A percentile compares a stretch with the other conserved stretches of the same genome.
These are phyloP conservation scores for Sporobolomyces phaffii DNA, from an alignment of 768 basidiomycete species.

Conservation along the genomic window DNA sequence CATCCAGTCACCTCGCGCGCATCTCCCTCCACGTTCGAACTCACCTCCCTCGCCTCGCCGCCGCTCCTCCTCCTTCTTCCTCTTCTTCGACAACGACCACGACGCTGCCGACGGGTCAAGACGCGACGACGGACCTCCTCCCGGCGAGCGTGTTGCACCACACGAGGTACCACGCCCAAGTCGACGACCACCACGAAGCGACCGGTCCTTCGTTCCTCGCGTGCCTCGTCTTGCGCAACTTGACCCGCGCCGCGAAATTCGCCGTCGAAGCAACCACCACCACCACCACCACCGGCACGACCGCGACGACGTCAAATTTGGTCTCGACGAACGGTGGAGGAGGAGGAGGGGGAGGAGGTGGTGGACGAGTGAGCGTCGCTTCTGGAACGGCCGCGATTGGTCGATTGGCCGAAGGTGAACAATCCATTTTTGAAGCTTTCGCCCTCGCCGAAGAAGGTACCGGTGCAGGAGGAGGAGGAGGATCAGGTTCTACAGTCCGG, in stretches of 20 bases:
- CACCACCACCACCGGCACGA: not conserved
- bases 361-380: conserved; percentile 13
- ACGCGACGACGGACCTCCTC: not conserved
- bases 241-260: conserved; percentile 27
- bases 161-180: conserved; percentile 31
- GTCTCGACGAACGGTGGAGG: not conserved
- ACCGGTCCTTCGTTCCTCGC: conserved; percentile 15
- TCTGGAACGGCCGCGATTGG: conserved; percentile 20
- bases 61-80: not conserved
- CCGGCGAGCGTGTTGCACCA: not conserved
- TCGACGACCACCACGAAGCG: conserved; percentile 4
- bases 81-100: not conserved
- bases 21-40: conserved; percentile 29
- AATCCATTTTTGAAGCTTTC: conserved; percentile 35
- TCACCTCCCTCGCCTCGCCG: conserved; percentile 18
- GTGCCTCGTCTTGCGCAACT: conserved; percentile 35
- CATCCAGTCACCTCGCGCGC: conserved; percentile 7
- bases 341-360: not conserved
- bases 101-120: not conserved
- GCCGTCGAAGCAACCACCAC: conserved; percentile 7
- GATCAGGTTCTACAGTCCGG: no score
- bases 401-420: conserved; percentile 23
- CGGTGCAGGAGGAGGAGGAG: not conserved
- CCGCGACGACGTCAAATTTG: not conserved
- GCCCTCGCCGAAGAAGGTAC: conserved; percentile 22